A percentile compares a stretch with the other conserved stretches of the same genome.
phyloP scores from a whole-genome alignment of 1,139 yeast genomes.

The Candida gigantensis region DNA sequence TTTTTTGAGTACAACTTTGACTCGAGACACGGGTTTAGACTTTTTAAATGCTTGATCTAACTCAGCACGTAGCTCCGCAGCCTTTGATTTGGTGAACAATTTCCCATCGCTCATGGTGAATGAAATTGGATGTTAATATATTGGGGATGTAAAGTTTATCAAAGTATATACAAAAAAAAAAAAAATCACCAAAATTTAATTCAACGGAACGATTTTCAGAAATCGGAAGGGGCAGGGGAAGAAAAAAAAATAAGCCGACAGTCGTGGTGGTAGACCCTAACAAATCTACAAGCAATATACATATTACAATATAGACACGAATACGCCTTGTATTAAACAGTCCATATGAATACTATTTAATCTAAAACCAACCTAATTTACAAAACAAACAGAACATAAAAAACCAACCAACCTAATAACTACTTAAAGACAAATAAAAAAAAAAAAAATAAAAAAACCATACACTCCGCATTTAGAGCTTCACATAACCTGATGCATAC shows the following conservation, averaged over 20 bases:
- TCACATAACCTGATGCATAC: slow-evolving; percentile 79
- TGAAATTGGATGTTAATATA: not conserved
- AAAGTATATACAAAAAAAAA: not conserved
- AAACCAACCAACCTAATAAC: too few species aligned
- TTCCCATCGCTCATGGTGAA: slow-evolving; percentile 44
- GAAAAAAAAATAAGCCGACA: too few species aligned
- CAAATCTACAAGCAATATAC: too few species aligned
- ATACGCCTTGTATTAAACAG: too few species aligned
- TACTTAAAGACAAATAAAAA: too few species aligned
- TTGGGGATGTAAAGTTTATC: not conserved
- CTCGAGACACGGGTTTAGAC: slow-evolving; percentile 48
- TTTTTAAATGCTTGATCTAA: slow-evolving; percentile 55
- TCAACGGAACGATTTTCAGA: not conserved
- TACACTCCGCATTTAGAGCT: slow-evolving; percentile 8
- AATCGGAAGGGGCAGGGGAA: not conserved
- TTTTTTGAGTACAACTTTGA: slow-evolving; percentile 68
- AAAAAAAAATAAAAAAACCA: too few species aligned
- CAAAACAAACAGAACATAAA: not conserved
- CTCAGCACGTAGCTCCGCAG: slow-evolving; percentile 58
- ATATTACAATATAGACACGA: too few species aligned
- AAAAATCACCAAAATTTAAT: not conserved
- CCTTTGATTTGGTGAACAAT: slow-evolving; percentile 44
- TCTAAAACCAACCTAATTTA: too few species aligned
- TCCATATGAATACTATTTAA: too few species aligned
- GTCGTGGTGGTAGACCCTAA: too few species aligned